Evolutionary conservation across 2,329 filamentous ascomycete genomes (phyloP).

Genomic region (Leptographium lundbergii): DNA sequence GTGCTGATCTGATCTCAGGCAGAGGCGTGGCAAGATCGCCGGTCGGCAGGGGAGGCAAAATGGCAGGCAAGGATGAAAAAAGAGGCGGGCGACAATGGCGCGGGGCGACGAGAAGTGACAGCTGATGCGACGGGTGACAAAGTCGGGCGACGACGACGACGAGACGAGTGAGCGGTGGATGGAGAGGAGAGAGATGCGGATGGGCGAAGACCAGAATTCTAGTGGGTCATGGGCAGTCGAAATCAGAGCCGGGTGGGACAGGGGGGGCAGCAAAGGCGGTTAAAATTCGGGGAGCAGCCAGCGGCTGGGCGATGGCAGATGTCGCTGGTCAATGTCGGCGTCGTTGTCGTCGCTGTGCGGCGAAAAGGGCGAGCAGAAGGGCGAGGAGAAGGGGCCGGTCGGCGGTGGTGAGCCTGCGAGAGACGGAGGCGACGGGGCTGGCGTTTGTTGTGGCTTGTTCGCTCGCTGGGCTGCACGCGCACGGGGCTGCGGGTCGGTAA

Average conservation of each 20-base stretch:
- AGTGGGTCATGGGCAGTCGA: background rate
- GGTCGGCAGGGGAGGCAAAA: background rate
- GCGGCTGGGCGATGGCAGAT: background rate
- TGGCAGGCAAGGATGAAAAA: background rate
- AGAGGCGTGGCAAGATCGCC: background rate
- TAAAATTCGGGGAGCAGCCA: background rate
- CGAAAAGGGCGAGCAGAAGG: background rate
- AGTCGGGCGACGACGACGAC: background rate
- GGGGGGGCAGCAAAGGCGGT: background rate
- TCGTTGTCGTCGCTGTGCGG: background rate
- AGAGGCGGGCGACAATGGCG: background rate
- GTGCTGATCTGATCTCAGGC: background rate
- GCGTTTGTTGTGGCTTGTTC: background rate
- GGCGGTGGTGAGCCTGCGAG: background rate
- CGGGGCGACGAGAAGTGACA: background rate
- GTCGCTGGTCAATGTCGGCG: background rate
- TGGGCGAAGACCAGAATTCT: background rate
- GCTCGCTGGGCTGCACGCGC: constrained; percentile 1
- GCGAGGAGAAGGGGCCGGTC: background rate
- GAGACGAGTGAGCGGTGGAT: background rate
- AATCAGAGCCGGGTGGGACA: background rate
- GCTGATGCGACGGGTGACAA: background rate
- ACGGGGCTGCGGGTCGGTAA: constrained; percentile 1
- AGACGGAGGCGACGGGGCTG: background rate
- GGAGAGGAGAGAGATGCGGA: background rate